Evolutionary conservation across 345 rosid genomes (phyloP).

Genomic region (Aethionema arabicum): DNA sequence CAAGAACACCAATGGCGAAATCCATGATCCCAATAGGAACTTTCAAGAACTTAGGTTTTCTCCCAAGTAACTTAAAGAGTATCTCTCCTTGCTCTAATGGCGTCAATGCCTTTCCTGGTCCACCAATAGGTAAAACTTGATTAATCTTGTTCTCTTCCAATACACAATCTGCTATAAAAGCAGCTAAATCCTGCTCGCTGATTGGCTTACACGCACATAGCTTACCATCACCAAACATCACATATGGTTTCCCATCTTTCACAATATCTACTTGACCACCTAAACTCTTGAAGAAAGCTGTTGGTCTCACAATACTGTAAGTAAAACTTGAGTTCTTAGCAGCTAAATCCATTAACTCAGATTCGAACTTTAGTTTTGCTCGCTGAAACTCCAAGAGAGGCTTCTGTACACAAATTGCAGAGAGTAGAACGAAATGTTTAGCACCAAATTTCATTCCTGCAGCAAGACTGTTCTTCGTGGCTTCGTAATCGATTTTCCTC

Average conservation of each 20-base stretch:
- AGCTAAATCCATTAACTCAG: constrained; percentile 52
- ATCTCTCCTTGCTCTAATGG: constrained; percentile 91
- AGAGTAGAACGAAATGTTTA: constrained; percentile 76
- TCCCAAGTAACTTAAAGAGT: constrained; percentile 67
- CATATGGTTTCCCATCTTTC: constrained; percentile 94
- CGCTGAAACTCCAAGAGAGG: constrained; percentile 88
- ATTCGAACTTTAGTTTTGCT: constrained; percentile 86
- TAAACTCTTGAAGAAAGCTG: constrained; percentile 90
- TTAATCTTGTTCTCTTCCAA: constrained; percentile 73
- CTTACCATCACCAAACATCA: constrained; percentile 94
- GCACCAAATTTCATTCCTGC: constrained; percentile 83
- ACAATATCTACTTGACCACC: constrained; percentile 95
- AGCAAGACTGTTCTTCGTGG: constrained; percentile 77
- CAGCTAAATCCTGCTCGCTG: constrained; percentile 84
- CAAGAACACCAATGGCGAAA: constrained; percentile 68
- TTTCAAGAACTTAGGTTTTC: constrained; percentile 80
- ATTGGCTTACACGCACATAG: constrained; percentile 94
- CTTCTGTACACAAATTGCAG: constrained; percentile 92
- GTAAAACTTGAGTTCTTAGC: constrained; percentile 47
- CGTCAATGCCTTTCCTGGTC: constrained; percentile 89
- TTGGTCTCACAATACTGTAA: constrained; percentile 89
- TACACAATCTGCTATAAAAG: constrained; percentile 76
- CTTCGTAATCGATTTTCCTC: constrained; percentile 91
- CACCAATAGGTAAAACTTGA: constrained; percentile 81
- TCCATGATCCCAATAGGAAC: constrained; percentile 96